Base-by-base conservation (phyloP, 495 filamentous ascomycete genomes). In the Cercophora samala region DNA sequence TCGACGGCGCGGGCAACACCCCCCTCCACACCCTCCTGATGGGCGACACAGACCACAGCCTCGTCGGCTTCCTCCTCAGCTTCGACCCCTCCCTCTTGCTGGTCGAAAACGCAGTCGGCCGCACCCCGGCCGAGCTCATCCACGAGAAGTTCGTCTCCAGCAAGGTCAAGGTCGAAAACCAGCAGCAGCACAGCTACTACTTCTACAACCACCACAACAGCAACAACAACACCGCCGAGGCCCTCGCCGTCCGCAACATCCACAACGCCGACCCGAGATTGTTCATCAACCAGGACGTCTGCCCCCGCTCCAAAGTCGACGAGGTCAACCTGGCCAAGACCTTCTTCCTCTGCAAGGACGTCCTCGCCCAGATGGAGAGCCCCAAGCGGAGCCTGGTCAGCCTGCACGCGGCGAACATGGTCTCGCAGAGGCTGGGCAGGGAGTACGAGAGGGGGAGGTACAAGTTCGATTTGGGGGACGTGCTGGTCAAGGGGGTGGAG, bases 371-470 rank as follows among this genome's bases (percentile, higher is more conserved):
- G 58, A 21, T 64, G 53, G 56, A 37, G 37, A 64, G 62, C 23
- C 62, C 67, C 29, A 90, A 88, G 78, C 79, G 90, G 58, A 83
- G 79, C 52, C 79, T 92, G 9, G 89, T 92, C 26, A 89, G 81
- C 64, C 75, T 92, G 67, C 81, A 84, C 68, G 89, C 92, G 71
- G 89, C 89, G 11, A 92, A 91, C 67, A 88, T 91, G 69, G 88
- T 92, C 8, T 86, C 89, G 2, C 88, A 86, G 73, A 74, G 90
- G 29, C 70, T 93, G 58, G 84, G 83, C 25, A 69, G 80, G 66
- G 70, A 73, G 65, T 67, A 77, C 52, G 53, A 22, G 58, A 22
- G n/a, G 32, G 52, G 11, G 21, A 67, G 74, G 15, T 73, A 75
- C 51, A 53, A 22, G 15, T 75, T 72, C 63, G 19, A 22, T 29